Base-by-base conservation (phyloP, 192 early-diverging fungal genomes). In the Gigaspora rosea region DNA sequence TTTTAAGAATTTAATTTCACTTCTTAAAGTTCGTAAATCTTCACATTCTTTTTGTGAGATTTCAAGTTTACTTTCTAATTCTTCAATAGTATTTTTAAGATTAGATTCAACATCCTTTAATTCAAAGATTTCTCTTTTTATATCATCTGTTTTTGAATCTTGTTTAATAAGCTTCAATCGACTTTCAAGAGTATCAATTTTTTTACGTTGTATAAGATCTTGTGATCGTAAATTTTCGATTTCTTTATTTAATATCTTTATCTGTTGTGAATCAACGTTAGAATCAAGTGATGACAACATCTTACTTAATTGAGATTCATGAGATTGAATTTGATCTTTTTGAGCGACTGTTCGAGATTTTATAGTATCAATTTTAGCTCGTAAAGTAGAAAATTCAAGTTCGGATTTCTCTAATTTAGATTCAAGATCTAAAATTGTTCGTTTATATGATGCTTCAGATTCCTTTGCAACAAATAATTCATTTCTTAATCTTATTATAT, bases 341-440 rank as follows among this genome's bases (percentile, higher is more conserved):
- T 63, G 27, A 8, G 6, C 27, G 27, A 63, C 0, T 11, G 9
- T 46, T 47, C 41, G 32, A 9, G 70, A 51, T 56, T 71, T 71
- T 9, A 71, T 8, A n/a, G n/a, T 27, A 41, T 71, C 70, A 56
- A 71, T 51, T 16, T 71, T 51, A 22, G 48, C 33, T 6, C 35
- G 15, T 66, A 66, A 66, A 0, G 33, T 15, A 1, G 9, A 47
- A 20, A n/a, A 46, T 33, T 66, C 64, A 15, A n/a, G 35, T 66
- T 47, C n/a, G 9, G 64, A 66, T 47, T 47, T 66, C 46, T 66
- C 64, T 15, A 66, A 41, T 66, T 66, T 66, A n/a, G n/a, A 48
- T 66, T 66, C 67, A 32, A 69, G 67, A n/a, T 69, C 22, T 13
- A n/a, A n/a, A 50, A 69, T 69, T 69, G 20, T 51, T 22, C 13